A percentile compares a stretch with the other conserved stretches of the same genome.
Evolutionary conservation across 495 filamentous ascomycete genomes (phyloP).

Genomic region (Podospora fimiseda): DNA sequence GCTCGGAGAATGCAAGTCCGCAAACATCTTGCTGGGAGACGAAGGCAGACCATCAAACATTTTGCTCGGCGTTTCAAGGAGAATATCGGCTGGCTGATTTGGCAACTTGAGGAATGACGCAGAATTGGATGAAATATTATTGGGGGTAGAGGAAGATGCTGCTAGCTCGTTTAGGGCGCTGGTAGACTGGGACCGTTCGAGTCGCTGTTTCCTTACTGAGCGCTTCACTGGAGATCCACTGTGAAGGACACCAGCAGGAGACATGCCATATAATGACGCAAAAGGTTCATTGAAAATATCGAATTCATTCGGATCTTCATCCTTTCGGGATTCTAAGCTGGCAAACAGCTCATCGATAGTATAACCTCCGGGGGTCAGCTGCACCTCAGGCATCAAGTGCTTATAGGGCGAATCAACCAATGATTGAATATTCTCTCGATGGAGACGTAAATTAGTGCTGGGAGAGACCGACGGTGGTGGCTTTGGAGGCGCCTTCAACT

Average conservation of each 20-base stretch:
- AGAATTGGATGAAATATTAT: constrained; percentile 43
- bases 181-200: constrained; percentile 52
- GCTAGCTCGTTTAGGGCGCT: constrained; percentile 65
- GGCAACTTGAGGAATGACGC: constrained; percentile 42
- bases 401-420: constrained; percentile 85
- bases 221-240: constrained; percentile 73
- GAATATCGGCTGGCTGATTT: constrained; percentile 32
- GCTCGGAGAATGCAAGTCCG: constrained; percentile 42
- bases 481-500: constrained; percentile 74
- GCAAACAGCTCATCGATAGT: constrained; percentile 45
- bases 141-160: constrained; percentile 29
- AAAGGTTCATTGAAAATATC: constrained; percentile 67
- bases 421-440: constrained; percentile 77
- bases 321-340: constrained; percentile 41
- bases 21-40: constrained; percentile 51
- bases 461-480: constrained; percentile 86
- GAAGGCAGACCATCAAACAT: constrained; percentile 44
- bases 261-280: constrained; percentile 34
- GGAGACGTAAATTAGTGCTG: constrained; percentile 88
- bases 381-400: constrained; percentile 46
- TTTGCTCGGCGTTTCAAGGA: constrained; percentile 49
- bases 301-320: constrained; percentile 50
- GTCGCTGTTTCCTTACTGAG: constrained; percentile 55
- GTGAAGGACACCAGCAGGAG: constrained; percentile 28
- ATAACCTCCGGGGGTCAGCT: constrained; percentile 76